A percentile compares a stretch with the other conserved stretches of the same genome.
phyloP scores from a whole-genome alignment of 257 asterid genomes.

The Petunia axillaris region DNA sequence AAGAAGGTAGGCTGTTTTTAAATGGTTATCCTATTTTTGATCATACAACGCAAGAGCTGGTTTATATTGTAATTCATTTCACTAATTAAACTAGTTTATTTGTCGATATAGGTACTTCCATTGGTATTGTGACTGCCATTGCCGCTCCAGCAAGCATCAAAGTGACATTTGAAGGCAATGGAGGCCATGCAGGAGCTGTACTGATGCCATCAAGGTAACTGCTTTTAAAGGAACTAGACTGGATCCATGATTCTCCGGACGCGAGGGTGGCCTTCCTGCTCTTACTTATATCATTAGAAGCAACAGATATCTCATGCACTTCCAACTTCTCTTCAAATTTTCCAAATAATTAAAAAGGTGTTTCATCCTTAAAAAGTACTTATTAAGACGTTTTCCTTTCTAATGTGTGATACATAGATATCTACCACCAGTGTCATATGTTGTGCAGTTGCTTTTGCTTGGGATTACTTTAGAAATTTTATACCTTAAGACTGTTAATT shows the following conservation, averaged over 20 bases:
- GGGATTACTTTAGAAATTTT: neutral
- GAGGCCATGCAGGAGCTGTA: conserved; percentile 98
- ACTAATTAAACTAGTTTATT: neutral
- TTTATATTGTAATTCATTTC: neutral
- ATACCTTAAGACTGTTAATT: neutral
- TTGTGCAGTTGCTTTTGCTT: neutral
- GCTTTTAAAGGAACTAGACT: neutral
- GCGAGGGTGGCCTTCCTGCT: neutral
- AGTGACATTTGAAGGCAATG: conserved; percentile 89
- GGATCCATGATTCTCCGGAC: neutral
- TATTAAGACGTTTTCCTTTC: conserved; percentile 7
- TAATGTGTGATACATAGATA: neutral
- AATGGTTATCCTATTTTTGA: neutral
- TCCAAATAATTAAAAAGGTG: neutral
- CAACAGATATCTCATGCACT: neutral
- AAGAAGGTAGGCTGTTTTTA: conserved; percentile 61
- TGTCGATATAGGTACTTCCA: conserved; percentile 51
- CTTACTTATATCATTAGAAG: conserved; percentile 2
- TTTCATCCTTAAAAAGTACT: neutral
- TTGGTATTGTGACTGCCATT: conserved; percentile 92
- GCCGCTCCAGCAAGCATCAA: conserved; percentile 99
- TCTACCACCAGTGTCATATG: neutral
- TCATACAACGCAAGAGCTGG: neutral
- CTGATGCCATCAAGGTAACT: conserved; percentile 81
- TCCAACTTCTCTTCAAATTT: neutral